Evolutionary conservation across 2,329 filamentous ascomycete species (phyloP), one percentile per base, ranked within the genome.

Genomic region (Blastomyces gilchristii): DNA sequence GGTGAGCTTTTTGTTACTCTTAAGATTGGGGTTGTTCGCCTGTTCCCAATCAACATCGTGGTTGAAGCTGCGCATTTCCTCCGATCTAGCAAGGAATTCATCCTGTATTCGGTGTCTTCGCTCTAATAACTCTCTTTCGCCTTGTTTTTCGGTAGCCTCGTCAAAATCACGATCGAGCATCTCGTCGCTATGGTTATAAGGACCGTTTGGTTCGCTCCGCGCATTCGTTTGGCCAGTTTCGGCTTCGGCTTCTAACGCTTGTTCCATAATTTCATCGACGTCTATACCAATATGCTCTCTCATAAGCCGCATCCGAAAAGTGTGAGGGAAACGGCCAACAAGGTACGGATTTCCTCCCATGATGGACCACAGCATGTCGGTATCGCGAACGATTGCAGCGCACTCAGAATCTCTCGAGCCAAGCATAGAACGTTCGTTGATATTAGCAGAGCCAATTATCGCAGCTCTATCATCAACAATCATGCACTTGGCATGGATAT

Each of bases 391-490:
- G 63, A 95, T 82, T 66, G 95, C 88, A 22, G 91, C 90, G 62
- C 96, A 90, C 73, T 96, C 91, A 0, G 87, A 90, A 76, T 96
- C 91, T 75, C 94, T 90, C 63, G 85, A 83, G 50, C 90, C 91
- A 8, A 95, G 83, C 77, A 96, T 90, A 4, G 88, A 92, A 73
- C 85, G 80, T 69, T 87, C 86, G 69, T 88, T 88, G 69, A 88
- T 79, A 70, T 88, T 88, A 28, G 85, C 85, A 60, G 83, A 90
- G 65, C 91, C 91, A 72, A 89, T 92, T 67, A 96, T 92, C 64
- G 91, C 89, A 62, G 89, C 81, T 11, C 84, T 82, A 74, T 96
- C 91, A 71, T 96, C 91, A 54, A 87, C 89, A 64, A 96, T 92
- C 65, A 77, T 75, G 43, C 97, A 82, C 77, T 97, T 99, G 41